Percentiles rank a stretch among this genome's conserved stretches.
Conservation (phyloP, 116 monocot genomes). For the Trichopus zeylanicus region DNA sequence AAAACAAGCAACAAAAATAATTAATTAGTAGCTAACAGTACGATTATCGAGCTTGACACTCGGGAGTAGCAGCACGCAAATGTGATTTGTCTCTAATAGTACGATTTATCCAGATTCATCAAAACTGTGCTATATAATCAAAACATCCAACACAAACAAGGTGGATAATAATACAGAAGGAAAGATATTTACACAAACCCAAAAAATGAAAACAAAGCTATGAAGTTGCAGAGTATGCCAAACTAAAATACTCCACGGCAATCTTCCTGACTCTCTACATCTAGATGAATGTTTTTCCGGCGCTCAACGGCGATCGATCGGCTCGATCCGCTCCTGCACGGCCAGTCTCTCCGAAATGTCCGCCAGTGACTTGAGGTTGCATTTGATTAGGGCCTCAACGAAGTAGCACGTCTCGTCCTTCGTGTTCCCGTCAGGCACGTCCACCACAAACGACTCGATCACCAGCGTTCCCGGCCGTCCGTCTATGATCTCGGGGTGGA, state of each 20-base stretch:
- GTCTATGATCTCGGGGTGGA: constrained; percentile 43
- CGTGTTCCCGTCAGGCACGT: constrained; percentile 64
- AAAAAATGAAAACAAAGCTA: too few relatives aligned
- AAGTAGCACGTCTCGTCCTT: constrained; percentile 59
- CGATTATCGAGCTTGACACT: too few relatives aligned
- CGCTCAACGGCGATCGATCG: not conserved
- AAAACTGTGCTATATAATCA: too few relatives aligned
- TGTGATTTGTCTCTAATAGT: too few relatives aligned
- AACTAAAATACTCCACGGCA: not conserved
- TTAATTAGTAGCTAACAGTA: too few relatives aligned
- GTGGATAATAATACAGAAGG: too few relatives aligned
- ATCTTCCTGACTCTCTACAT: constrained; percentile 1
- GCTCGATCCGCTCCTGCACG: constrained; percentile 3
- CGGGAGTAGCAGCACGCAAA: too few relatives aligned
- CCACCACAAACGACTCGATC: constrained; percentile 59
- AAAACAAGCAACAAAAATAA: too few relatives aligned
- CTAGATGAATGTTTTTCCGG: not conserved
- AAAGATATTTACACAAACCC: too few relatives aligned
- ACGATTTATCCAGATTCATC: too few relatives aligned
- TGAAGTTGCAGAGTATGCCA: too few relatives aligned
- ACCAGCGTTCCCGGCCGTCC: constrained; percentile 57
- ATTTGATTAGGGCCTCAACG: constrained; percentile 55
- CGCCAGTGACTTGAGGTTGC: constrained; percentile 57
- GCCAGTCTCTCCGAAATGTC: constrained; percentile 29
- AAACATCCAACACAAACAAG: too few relatives aligned